Percentiles rank a stretch among this genome's conserved stretches.
phyloP scores from a whole-genome alignment of 2,329 filamentous ascomycete species.

The Aspergillus novoparasiticus region DNA sequence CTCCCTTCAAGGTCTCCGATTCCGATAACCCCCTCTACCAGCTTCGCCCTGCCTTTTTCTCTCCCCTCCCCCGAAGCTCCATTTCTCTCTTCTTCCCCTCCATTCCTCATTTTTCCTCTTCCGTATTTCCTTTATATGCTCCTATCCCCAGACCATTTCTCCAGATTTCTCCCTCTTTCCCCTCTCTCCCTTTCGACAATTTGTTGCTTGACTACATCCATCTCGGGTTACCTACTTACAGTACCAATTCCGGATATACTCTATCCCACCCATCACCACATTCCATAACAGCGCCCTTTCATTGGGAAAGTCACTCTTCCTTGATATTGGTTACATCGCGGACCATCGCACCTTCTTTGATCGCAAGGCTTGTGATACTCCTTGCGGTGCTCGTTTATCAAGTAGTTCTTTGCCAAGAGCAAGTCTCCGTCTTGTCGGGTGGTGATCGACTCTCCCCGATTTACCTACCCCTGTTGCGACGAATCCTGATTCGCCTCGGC shows the following conservation, averaged over 20 bases:
- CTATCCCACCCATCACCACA: slow-evolving; percentile 1
- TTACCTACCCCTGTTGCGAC: slow-evolving; percentile 28
- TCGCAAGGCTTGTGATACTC: slow-evolving; percentile 17
- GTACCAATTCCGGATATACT: slow-evolving; percentile 10
- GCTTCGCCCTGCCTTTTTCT: slow-evolving; percentile 20
- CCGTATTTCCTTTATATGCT: slow-evolving; percentile 31
- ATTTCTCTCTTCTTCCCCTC: slow-evolving; percentile 29
- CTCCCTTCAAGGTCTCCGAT: slow-evolving; percentile 25
- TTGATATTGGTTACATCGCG: neutral
- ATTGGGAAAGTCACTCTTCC: neutral
- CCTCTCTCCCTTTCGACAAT: slow-evolving; percentile 15
- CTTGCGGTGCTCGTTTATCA: slow-evolving; percentile 18
- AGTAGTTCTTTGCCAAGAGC: slow-evolving; percentile 14
- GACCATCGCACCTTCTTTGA: neutral
- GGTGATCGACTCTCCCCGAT: slow-evolving; percentile 32
- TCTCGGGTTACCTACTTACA: slow-evolving; percentile 10
- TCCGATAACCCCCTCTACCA: slow-evolving; percentile 28
- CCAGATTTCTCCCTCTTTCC: slow-evolving; percentile 28
- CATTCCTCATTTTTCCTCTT: slow-evolving; percentile 21
- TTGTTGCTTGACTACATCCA: slow-evolving; percentile 17
- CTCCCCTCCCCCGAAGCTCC: slow-evolving; percentile 30
- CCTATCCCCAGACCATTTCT: slow-evolving; percentile 30
- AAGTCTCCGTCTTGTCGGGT: slow-evolving; percentile 23
- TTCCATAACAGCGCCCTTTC: slow-evolving; percentile 2
- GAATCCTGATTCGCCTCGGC: slow-evolving; percentile 26